These are phyloP conservation scores for Colletotrichum sp. DNA, from an alignment of 2,329 filamentous ascomycete genomes.

Conservation along the genomic window DNA sequence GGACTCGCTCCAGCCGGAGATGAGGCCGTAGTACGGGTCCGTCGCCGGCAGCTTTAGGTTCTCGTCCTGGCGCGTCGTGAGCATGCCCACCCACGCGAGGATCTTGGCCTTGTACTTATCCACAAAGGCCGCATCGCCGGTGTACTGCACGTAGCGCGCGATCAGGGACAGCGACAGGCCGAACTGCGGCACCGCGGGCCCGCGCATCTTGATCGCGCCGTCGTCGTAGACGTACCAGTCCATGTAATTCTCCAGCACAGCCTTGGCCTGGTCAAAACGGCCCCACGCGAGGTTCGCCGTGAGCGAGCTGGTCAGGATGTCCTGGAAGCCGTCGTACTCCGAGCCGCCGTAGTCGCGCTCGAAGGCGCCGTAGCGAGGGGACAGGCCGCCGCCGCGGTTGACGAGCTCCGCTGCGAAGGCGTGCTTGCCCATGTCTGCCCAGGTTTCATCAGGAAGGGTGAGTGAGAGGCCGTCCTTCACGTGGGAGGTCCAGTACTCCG, in stretches of 20 bases:
- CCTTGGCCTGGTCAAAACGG: not conserved
- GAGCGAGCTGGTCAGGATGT: not conserved
- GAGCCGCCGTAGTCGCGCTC: slow-evolving; percentile 1
- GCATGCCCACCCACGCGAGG: not conserved
- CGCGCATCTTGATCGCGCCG: slow-evolving; percentile 13
- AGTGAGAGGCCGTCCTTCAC: not conserved
- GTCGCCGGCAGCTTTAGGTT: not conserved
- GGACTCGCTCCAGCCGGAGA: slow-evolving; percentile 3
- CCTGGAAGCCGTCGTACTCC: not conserved
- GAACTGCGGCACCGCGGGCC: not conserved
- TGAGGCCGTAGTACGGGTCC: not conserved
- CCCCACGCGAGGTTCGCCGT: not conserved
- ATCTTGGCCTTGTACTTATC: not conserved
- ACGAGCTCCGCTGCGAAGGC: not conserved
- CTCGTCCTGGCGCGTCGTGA: not conserved
- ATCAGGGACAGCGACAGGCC: slow-evolving; percentile 14
- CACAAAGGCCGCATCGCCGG: not conserved
- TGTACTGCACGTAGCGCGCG: slow-evolving; percentile 13
- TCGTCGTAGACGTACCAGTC: slow-evolving; percentile 47
- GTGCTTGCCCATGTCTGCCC: slow-evolving; percentile 1
- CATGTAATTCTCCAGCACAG: slow-evolving; percentile 28
- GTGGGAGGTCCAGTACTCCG: not conserved
- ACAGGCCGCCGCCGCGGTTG: not conserved
- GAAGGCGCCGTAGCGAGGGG: not conserved
- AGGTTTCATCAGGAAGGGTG: not conserved